Conservation (phyloP, 2,329 filamentous ascomycete species). For the Colletotrichum godetiae region DNA sequence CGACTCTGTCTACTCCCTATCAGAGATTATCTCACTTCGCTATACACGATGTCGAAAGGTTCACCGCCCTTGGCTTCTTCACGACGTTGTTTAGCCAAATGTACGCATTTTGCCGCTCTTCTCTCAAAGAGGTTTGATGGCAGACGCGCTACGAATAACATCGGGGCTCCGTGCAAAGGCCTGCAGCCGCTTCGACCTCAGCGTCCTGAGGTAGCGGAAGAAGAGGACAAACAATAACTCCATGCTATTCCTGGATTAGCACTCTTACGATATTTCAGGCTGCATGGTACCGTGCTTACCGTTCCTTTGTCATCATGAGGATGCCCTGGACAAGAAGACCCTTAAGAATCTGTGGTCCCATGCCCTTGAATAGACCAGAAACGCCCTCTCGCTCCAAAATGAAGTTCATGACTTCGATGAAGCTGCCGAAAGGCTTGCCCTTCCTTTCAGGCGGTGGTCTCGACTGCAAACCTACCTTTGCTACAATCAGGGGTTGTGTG, state of each 20-base stretch:
- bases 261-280: neutral
- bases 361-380: constrained; percentile 93
- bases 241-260: constrained; percentile 65
- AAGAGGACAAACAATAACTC: constrained; percentile 89
- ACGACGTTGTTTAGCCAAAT: neutral
- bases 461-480: constrained; percentile 96
- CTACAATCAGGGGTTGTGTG: constrained; percentile 96
- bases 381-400: constrained; percentile 90
- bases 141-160: constrained; percentile 41
- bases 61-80: neutral
- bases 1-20: neutral
- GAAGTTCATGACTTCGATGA: constrained; percentile 93
- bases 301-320: constrained; percentile 99
- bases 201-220: constrained; percentile 80
- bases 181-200: constrained; percentile 77
- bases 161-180: constrained; percentile 74
- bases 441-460: constrained; percentile 85
- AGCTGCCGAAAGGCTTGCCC: constrained; percentile 93
- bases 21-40: neutral
- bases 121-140: constrained; percentile 14
- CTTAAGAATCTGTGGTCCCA: constrained; percentile 92
- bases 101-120: neutral
- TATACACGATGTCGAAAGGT: neutral
- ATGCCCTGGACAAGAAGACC: constrained; percentile 94
- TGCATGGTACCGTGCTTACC: constrained; percentile 61